Conservation (phyloP, 495 filamentous ascomycete species). For the Penicillium samsonianum region DNA sequence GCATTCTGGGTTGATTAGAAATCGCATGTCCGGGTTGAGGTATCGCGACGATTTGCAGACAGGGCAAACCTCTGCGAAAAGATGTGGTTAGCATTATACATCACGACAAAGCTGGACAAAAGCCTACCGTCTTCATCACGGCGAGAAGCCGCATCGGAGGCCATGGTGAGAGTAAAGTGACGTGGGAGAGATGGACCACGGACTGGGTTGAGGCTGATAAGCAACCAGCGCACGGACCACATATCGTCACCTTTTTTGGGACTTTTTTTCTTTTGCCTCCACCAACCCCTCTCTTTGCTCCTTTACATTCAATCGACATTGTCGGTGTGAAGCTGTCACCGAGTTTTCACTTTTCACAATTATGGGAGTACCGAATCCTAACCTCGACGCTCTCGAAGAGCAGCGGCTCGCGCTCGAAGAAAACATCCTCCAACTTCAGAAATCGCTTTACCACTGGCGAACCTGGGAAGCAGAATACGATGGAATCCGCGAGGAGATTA, state of each 20-base stretch:
- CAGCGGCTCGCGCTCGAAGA: slow-evolving; percentile 74
- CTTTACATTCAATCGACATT: neutral
- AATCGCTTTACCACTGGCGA: slow-evolving; percentile 83
- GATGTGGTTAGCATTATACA: slow-evolving; percentile 15
- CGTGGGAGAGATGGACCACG: slow-evolving; percentile 12
- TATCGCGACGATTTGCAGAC: slow-evolving; percentile 96
- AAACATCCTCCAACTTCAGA: slow-evolving; percentile 70
- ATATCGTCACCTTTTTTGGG: slow-evolving; percentile 5
- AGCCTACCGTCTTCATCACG: slow-evolving; percentile 55
- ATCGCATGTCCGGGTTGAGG: slow-evolving; percentile 88
- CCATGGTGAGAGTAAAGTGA: slow-evolving; percentile 29
- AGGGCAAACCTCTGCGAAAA: slow-evolving; percentile 78
- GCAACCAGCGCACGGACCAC: slow-evolving; percentile 27
- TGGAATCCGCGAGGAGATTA: slow-evolving; percentile 76
- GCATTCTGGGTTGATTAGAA: slow-evolving; percentile 96
- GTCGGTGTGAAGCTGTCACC: neutral
- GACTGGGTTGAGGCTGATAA: slow-evolving; percentile 21
- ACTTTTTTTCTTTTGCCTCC: slow-evolving; percentile 21
- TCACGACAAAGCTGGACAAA: neutral
- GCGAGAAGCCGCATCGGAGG: slow-evolving; percentile 37
- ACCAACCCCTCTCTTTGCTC: neutral
- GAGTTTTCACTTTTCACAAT: neutral
- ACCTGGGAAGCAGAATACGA: slow-evolving; percentile 91
- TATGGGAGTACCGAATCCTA: slow-evolving; percentile 39
- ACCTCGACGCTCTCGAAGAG: slow-evolving; percentile 61